Evolutionary conservation across 2,329 filamentous ascomycete genomes (phyloP), one percentile per base, ranked within the genome.

Genomic region (Nakataea oryzae): DNA sequence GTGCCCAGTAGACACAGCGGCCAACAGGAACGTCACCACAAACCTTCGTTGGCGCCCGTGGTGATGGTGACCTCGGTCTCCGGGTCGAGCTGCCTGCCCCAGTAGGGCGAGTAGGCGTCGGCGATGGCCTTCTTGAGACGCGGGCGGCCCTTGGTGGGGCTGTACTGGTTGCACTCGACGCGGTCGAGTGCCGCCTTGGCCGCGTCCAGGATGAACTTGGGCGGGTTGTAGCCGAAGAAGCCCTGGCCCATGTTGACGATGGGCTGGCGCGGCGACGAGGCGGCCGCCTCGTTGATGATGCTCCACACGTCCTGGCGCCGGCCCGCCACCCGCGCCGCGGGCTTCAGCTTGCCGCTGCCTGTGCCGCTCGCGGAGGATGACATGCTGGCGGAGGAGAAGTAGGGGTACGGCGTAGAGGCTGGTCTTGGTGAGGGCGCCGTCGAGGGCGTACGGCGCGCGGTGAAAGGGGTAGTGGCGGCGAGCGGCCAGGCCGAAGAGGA

Each of bases 141-240:
- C 55, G 95, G 93, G 8, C 93, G 87, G 64, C 95, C 95, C 81
- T 92, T 95, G 26, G 95, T 97, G 2, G 93, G 95, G 27, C 92
- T 93, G 81, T 99, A 99, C 80, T 99, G 95, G 75, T 99, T 99
- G 82, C 93, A 97, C 67, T 97, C 95, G 27, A 99, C 93, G 60
- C 86, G 84, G 71, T 96, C 88, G 60, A 99, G 83, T 54, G 93
- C 93, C 54, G 88, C 80, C 76, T 96, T 97, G 60, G 95, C 95
- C 55, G 95, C 95, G 69, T 96, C 84, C 66, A 97, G 80, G 66
- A 97, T 91, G 74, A 96, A 97, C 47, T 87, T 76, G 9, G 93
- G 93, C 62, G 93, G 93, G 72, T 97, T 97, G 75, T 97, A 97
- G 63, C 93, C 93, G 68, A 91, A 93, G 80, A 91, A 91, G 62